Base-by-base conservation (phyloP, 495 filamentous ascomycete genomes). In the Pseudoneurospora amorphoporcata region DNA sequence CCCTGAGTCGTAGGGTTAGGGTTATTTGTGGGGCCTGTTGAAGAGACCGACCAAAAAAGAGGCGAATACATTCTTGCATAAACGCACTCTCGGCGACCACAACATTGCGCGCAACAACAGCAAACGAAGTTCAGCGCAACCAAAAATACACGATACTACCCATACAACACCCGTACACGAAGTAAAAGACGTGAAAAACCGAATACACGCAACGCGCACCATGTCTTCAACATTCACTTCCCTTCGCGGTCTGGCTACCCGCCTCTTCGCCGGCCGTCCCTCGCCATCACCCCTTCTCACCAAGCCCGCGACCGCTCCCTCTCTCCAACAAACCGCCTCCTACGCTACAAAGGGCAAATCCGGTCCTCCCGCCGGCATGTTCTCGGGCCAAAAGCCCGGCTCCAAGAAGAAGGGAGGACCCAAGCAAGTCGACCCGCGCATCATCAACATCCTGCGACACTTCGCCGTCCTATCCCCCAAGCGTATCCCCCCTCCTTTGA, bases 401-500 rank as follows among this genome's bases (percentile, higher is more conserved):
- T 9, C 45, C 8, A 71, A 65, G 40, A n/a, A 16, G 9, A 47
- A 19, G 38, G 72, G 72, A 2, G 86, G 79, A 75, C 81, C 12
- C 72, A 82, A 75, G 71, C 78, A 43, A 68, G 47, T 40, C 19
- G 53, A 69, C 32, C 78, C 79, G 41, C 75, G 73, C 68, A 75
- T 80, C 38, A 73, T 81, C 76, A 79, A 77, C 75, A 77, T 81
- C 74, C 75, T 80, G 0, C 65, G 69, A 14, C 77, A 76, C 74
- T 71, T 81, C 10, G 73, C 77, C 65, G 40, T 78, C 17, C 77
- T 80, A 38, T 76, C 74, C 37, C 79, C 79, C 4, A 42, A 65
- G 39, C 75, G 77, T 10, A 79, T 79, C 71, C 92, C 92, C 0
- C 89, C 92, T 3, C 94, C 94, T 3, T 87, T 98, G 74, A 89